Evolutionary conservation across 176 grass and related monocot species (phyloP), one percentile per base, ranked within the genome.

Genomic region (Musa acuminata): DNA sequence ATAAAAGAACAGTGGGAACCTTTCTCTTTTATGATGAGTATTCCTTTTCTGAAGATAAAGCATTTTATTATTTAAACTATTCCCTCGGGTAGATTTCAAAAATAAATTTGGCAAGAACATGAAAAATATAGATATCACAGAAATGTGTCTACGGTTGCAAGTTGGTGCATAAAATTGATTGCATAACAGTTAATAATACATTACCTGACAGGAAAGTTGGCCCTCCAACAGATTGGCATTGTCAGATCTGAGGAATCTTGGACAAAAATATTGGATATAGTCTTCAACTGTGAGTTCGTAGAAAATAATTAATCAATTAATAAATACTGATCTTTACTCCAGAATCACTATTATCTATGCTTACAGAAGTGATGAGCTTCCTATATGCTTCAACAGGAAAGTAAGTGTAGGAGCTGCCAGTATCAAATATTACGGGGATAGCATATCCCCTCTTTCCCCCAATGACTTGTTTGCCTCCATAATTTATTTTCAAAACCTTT

Each of bases 391-490:
- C 91, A 86, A 86, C 72, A 83, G 91, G 88, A 77, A 99, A 87
- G 83, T 91, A 99, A 8, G 95, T 94, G 72, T 99, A 99, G 20
- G 91, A 94, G 76, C 95, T 99, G 57, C 95, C 95, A 23, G 90
- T 91, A 71, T 99, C 95, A 86, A 99, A 99, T 52, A 99, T 89
- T 16, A 94, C 82, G 82, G 89, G 90, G 52, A 91, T 60, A 4
- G 83, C 76, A 65, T 87, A 89, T 72, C 76, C 51, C 68, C 82
- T 78, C 22, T 55, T 68, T 25, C 60, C 80, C 14, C 58, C 63
- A 58, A 53, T 82, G 20, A 96, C 62, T 63, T 89, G 78, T 67
- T 72, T 64, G 75, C 83, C 78, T 59, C 90, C 95, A 75, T 91
- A 99, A 75, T 80, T 83, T 81, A 94, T 82, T 65, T 81, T 86